Evolutionary conservation across 2,329 filamentous ascomycete genomes (phyloP), one percentile per base, ranked within the genome.

Genomic region (Blastomyces silverae): DNA sequence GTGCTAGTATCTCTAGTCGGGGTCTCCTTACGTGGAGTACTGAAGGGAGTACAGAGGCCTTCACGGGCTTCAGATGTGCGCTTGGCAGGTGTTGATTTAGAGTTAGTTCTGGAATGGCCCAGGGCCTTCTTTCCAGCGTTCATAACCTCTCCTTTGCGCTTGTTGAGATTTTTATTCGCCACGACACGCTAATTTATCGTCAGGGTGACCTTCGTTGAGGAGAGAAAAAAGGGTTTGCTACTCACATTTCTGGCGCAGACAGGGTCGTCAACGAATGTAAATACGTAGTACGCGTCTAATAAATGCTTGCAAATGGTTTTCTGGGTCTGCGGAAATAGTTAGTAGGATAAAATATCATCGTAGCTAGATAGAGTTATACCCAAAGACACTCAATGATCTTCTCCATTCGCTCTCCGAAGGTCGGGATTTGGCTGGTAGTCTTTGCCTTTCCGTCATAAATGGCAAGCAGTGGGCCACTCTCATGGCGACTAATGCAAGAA

Each of bases 261-360:
- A 3, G 77, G 77, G 60, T 79, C 76, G 60, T 79, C 75, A 39
- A 78, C 70, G 55, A 79, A 72, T 4, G 68, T 67, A 55, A 70
- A 66, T 39, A 76, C 59, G 65, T 75, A 78, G 8, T 69, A 66
- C 1, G 73, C 67, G 59, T 77, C 76, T 20, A 77, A 65, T 13
- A 78, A 66, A 62, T 77, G 76, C 63, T 77, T 77, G 72, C 75
- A 78, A 42, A 78, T 75, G 0, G 76, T 75, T 67, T 79, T 79
- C 39, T 73, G 73, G 10, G 64, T 67, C 67, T 72, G 44, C n/a
- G 7, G 46, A 42, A 22, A 0, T 31, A 22, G 39, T 65, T 28
- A 67, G 61, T 13, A 53, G 58, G n/a, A 34, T n/a, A 39, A 31
- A n/a, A 37, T 31, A 52, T n/a, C 22, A n/a, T 42, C 6, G 15